Evolutionary conservation across 2,329 filamentous ascomycete species (phyloP).

Genomic region (Pseudogymnoascus sp.): DNA sequence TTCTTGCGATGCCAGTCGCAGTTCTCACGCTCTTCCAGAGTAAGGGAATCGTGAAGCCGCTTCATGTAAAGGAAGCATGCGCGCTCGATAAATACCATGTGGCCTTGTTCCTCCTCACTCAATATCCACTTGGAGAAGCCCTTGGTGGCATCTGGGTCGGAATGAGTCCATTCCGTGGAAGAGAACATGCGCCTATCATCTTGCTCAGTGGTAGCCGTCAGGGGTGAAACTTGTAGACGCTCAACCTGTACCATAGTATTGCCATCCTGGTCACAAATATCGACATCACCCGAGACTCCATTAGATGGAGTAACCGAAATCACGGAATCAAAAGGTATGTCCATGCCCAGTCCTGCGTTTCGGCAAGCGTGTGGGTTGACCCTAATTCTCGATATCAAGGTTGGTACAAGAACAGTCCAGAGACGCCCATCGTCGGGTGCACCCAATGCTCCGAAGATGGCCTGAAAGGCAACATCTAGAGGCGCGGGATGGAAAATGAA

Average conservation of each 20-base stretch:
- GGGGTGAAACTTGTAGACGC: slow-evolving; percentile 2
- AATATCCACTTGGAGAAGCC: slow-evolving; percentile 2
- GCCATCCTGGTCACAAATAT: slow-evolving; percentile 9
- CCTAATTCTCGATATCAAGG: slow-evolving; percentile 15
- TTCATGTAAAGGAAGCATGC: slow-evolving; percentile 12
- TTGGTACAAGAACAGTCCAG: slow-evolving; percentile 19
- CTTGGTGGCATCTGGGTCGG: not conserved
- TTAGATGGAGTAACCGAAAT: not conserved
- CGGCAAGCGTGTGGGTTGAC: slow-evolving; percentile 16
- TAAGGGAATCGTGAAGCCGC: slow-evolving; percentile 5
- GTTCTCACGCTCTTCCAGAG: slow-evolving; percentile 8
- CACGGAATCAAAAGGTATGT: not conserved
- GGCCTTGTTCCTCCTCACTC: not conserved
- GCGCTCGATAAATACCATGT: slow-evolving; percentile 10
- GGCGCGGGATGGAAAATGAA: slow-evolving; percentile 6
- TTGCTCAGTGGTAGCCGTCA: slow-evolving; percentile 7
- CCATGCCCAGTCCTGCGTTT: not conserved
- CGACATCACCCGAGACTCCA: slow-evolving; percentile 8
- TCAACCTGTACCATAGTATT: slow-evolving; percentile 11
- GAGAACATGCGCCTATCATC: slow-evolving; percentile 11
- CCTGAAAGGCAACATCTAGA: slow-evolving; percentile 10
- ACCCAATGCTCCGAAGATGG: slow-evolving; percentile 29
- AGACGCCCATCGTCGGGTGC: slow-evolving; percentile 18
- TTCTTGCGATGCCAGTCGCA: slow-evolving; percentile 10
- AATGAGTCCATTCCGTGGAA: slow-evolving; percentile 5